Evolutionary conservation across 2,329 filamentous ascomycete genomes (phyloP).

Genomic region (Fusarium paranaense): DNA sequence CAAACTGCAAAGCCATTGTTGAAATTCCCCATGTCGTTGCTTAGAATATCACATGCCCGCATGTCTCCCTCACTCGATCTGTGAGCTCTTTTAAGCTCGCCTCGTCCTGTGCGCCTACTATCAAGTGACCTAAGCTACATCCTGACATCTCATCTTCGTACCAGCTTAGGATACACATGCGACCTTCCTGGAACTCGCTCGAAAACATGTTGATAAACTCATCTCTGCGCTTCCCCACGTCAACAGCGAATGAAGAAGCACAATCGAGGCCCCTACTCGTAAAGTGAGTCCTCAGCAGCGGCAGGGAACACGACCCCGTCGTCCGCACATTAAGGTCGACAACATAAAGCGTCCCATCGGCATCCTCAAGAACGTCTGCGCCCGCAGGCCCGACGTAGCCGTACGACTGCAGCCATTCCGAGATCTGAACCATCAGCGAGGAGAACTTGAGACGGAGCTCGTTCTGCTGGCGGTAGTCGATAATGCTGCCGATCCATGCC

Average conservation of each 20-base stretch:
- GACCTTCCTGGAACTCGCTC: slow-evolving; percentile 40
- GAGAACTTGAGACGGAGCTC: slow-evolving; percentile 44
- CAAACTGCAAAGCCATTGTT: not conserved
- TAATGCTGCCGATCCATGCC: slow-evolving; percentile 50
- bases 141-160: slow-evolving; percentile 45
- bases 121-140: slow-evolving; percentile 47
- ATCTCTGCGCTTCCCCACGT: slow-evolving; percentile 28
- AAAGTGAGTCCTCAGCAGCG: slow-evolving; percentile 47
- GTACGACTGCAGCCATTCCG: slow-evolving; percentile 43
- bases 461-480: slow-evolving; percentile 47
- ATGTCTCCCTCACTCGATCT: slow-evolving; percentile 40
- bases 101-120: slow-evolving; percentile 45
- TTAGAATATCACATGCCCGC: slow-evolving; percentile 48
- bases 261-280: slow-evolving; percentile 40
- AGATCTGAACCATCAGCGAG: slow-evolving; percentile 36
- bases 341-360: slow-evolving; percentile 37
- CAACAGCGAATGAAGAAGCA: slow-evolving; percentile 47
- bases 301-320: slow-evolving; percentile 47
- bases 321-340: slow-evolving; percentile 52
- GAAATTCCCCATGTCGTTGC: not conserved
- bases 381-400: slow-evolving; percentile 50
- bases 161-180: slow-evolving; percentile 49
- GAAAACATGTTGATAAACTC: slow-evolving; percentile 45
- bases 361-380: slow-evolving; percentile 48
- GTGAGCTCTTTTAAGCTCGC: slow-evolving; percentile 34